Evolutionary conservation across 805 yeast genomes (phyloP).

Genomic region (Zygoascus flipseniorum): DNA sequence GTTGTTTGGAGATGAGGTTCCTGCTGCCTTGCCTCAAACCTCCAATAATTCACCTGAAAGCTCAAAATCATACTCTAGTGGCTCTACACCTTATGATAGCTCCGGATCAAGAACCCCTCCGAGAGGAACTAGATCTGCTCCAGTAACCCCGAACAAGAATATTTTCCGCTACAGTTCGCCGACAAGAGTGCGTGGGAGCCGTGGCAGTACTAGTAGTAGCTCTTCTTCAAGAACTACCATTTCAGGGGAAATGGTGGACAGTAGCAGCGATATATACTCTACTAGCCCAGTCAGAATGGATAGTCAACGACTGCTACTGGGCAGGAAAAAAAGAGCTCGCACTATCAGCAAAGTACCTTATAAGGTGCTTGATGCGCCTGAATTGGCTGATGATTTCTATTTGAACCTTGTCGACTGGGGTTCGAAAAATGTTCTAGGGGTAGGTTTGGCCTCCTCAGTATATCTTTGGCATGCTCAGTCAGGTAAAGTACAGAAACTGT

Average conservation of each 20-base stretch:
- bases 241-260: constrained; percentile 31
- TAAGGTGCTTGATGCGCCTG: constrained; percentile 93
- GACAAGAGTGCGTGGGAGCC: not conserved
- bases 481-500: constrained; percentile 72
- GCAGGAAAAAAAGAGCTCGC: constrained; percentile 75
- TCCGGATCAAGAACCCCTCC: constrained; percentile 7
- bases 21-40: constrained; percentile 28
- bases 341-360: constrained; percentile 80
- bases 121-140: constrained; percentile 14
- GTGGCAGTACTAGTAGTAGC: constrained; percentile 1
- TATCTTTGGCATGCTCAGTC: constrained; percentile 86
- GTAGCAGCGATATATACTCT: constrained; percentile 69
- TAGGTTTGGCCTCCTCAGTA: constrained; percentile 80
- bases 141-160: constrained; percentile 41
- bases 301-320: constrained; percentile 65
- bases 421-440: constrained; percentile 76
- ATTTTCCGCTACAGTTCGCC: constrained; percentile 25
- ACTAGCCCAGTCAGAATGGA: constrained; percentile 85
- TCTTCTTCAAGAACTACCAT: not conserved
- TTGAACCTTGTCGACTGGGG: constrained; percentile 95
- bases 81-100: not conserved
- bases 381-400: constrained; percentile 87
- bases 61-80: constrained; percentile 1
- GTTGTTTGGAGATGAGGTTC: constrained; percentile 80
- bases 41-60: not conserved